These are phyloP conservation scores for Dimocarpus longan DNA, from an alignment of 345 rosid genomes.

Conservation along the genomic window DNA sequence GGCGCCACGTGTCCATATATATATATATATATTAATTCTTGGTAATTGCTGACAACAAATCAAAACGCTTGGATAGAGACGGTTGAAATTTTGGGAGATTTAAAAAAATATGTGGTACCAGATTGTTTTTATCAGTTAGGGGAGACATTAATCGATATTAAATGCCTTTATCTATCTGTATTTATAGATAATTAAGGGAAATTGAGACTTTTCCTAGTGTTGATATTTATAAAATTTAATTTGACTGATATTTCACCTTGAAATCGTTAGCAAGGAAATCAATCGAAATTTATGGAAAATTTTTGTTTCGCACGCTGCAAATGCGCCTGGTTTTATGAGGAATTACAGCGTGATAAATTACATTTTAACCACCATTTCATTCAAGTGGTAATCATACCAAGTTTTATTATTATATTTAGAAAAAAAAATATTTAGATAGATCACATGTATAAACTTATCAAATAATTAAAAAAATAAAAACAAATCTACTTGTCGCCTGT, in stretches of 20 bases:
- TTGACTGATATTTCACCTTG: not conserved
- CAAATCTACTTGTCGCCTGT: not conserved
- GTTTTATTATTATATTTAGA: too few species aligned
- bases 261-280: not conserved
- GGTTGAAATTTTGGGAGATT: not conserved
- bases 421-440: too few species aligned
- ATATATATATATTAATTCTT: not conserved
- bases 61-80: not conserved
- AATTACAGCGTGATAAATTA: not conserved
- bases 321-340: not conserved
- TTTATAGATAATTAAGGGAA: not conserved
- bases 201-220: not conserved
- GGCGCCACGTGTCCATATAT: conserved; percentile 18
- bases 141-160: not conserved
- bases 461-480: too few species aligned
- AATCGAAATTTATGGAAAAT: not conserved
- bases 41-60: not conserved
- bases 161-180: not conserved
- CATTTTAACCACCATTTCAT: too few species aligned
- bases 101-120: not conserved
- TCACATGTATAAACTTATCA: too few species aligned
- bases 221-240: too few species aligned
- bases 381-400: too few species aligned
- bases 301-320: not conserved
- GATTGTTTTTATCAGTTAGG: not conserved